Conservation (phyloP, 305 asterid genomes). For the Salvia sclarea region DNA sequence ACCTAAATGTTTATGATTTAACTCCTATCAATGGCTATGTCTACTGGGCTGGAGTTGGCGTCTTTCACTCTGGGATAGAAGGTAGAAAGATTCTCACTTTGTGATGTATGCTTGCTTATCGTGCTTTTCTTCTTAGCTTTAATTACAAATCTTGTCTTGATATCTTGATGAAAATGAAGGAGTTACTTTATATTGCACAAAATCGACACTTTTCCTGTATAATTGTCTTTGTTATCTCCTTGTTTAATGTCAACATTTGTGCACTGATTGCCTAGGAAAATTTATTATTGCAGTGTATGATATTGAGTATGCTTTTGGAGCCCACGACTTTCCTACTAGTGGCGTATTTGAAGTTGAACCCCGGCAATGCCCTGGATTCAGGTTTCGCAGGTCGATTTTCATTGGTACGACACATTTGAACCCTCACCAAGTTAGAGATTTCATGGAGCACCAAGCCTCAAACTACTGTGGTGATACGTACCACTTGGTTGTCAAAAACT, state of each 20-base stretch:
- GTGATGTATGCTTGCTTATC: neutral
- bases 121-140: neutral
- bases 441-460: constrained; percentile 62
- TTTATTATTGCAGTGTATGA: constrained; percentile 56
- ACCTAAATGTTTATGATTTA: constrained; percentile 82
- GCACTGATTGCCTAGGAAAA: neutral
- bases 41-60: constrained; percentile 91
- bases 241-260: neutral
- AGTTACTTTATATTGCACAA: too few species aligned
- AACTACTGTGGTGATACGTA: constrained; percentile 71
- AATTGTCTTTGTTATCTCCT: neutral
- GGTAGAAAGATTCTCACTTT: constrained; percentile 47
- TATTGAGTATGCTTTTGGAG: constrained; percentile 84
- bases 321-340: constrained; percentile 71
- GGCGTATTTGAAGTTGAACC: constrained; percentile 91
- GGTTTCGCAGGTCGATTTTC: constrained; percentile 69
- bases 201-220: neutral
- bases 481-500: constrained; percentile 71
- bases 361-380: constrained; percentile 81
- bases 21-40: constrained; percentile 70
- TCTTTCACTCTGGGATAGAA: constrained; percentile 87
- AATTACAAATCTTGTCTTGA: neutral
- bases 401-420: constrained; percentile 70
- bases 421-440: constrained; percentile 62
- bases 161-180: too few species aligned